phyloP scores from a whole-genome alignment of 441 rosid genomes.

The Manihot esculenta region DNA sequence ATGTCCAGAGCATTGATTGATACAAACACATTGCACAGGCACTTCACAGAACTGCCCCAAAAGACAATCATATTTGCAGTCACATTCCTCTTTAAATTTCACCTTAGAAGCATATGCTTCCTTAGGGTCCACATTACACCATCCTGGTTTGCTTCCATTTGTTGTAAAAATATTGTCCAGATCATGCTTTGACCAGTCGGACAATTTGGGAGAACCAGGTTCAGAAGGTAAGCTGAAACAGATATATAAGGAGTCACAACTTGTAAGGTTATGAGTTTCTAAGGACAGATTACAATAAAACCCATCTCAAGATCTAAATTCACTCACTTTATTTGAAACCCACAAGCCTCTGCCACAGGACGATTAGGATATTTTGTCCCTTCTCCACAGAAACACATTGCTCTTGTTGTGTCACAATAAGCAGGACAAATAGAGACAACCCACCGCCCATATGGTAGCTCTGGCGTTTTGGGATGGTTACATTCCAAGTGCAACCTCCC shows the following conservation, averaged over 20 bases:
- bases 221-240: conserved; percentile 56
- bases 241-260: conserved; percentile 11
- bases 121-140: conserved; percentile 92
- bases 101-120: conserved; percentile 68
- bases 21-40: conserved; percentile 70
- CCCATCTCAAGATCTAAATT: conserved; percentile 12
- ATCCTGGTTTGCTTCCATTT: conserved; percentile 74
- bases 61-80: conserved; percentile 90
- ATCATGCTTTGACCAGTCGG: conserved; percentile 83
- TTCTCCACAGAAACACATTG: conserved; percentile 98
- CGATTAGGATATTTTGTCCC: conserved; percentile 95
- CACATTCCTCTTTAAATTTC: conserved; percentile 76
- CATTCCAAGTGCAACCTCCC: conserved; percentile 61
- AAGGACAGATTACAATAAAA: conserved; percentile 11
- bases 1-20: conserved; percentile 89
- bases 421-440: conserved; percentile 88
- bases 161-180: conserved; percentile 66
- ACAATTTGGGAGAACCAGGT: conserved; percentile 60
- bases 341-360: conserved; percentile 85
- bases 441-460: conserved; percentile 83
- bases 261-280: neutral
- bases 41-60: conserved; percentile 87
- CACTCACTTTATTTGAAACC: conserved; percentile 73
- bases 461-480: conserved; percentile 67
- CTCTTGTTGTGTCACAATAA: conserved; percentile 84